These are phyloP conservation scores for Verticillium tricorpus DNA, from an alignment of 2,329 filamentous ascomycete genomes.

Conservation along the genomic window DNA sequence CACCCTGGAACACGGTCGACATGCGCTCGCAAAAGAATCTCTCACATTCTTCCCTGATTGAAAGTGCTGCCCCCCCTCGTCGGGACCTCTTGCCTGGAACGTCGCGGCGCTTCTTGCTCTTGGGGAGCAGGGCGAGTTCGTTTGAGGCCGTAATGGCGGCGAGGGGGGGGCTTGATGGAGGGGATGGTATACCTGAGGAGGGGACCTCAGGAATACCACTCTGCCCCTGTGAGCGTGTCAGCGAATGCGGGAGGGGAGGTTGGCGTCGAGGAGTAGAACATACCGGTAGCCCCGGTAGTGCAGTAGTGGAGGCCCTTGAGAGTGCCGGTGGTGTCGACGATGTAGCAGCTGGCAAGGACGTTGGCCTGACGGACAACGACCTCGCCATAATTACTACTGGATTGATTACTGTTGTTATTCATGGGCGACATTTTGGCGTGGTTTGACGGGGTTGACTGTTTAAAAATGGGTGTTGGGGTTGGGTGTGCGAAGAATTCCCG, in stretches of 20 bases:
- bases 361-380: constrained; percentile 60
- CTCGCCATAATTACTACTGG: constrained; percentile 75
- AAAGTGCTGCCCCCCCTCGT: constrained; percentile 89
- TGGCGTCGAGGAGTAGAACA: no score
- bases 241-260: no score
- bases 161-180: constrained; percentile 85
- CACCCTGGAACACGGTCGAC: constrained; percentile 91
- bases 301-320: constrained; percentile 90
- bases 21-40: constrained; percentile 99
- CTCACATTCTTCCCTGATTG: constrained; percentile 99
- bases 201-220: constrained; percentile 95
- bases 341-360: constrained; percentile 88
- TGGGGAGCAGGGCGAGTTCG: constrained; percentile 61
- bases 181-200: constrained; percentile 78
- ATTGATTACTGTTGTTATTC: constrained; percentile 64
- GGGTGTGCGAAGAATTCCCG: neutral
- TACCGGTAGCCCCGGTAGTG: constrained; percentile 76
- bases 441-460: constrained; percentile 21
- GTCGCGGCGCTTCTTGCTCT: constrained; percentile 38
- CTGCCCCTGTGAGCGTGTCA: constrained; percentile 44
- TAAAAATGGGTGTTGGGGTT: constrained; percentile 11
- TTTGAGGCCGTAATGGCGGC: constrained; percentile 65
- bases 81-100: constrained; percentile 40
- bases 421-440: constrained; percentile 58
- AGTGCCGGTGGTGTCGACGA: constrained; percentile 67